Evolutionary conservation across 164 flowering plant species (phyloP), one percentile per base, ranked within the genome.

Genomic region (Berberis vulgaris): DNA sequence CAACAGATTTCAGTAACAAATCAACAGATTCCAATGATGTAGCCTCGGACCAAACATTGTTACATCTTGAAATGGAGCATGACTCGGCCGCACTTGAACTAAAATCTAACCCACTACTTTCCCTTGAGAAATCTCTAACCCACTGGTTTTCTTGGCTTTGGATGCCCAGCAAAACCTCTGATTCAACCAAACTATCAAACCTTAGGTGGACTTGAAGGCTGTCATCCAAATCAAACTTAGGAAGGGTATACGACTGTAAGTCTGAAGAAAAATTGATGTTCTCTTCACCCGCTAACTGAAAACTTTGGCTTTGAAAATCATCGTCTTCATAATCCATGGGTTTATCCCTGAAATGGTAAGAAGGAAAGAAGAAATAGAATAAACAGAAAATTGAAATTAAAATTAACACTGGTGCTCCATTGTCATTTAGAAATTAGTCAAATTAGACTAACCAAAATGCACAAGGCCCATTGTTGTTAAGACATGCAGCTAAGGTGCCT

Each of bases 41-140:
- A 64, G 96, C 98, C 83, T 90, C 98, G 45, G 95, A 93, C 97
- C 98, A 93, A 61, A 91, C 97, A 91, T 91, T 85, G 67, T 80
- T 81, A 63, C 70, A 80, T 71, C 97, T 86, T 49, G 83, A 80
- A 68, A 93, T 82, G 58, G 94, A 81, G 73, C 92, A 87, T 69
- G 93, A 81, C 63, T 84, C 93, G 49, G 87, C 77, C 26, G 85
- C 88, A 77, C 81, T 68, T 13, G 96, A 79, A 71, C 80, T 78
- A 55, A 89, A 87, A 58, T 80, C 88, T 72, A 94, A 82, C 57
- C 84, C 89, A 78, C 80, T 84, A 75, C 80, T 75, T 39, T 78
- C 90, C 41, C 84, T 78, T 41, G 97, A 85, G 64, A 76, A 91
- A 45, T 87, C 97, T 68, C 85, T 94, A 65, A 95, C 91, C 97